Conservation (phyloP, 1,284 basidiomycete species). For the Ustilago esculenta region DNA sequence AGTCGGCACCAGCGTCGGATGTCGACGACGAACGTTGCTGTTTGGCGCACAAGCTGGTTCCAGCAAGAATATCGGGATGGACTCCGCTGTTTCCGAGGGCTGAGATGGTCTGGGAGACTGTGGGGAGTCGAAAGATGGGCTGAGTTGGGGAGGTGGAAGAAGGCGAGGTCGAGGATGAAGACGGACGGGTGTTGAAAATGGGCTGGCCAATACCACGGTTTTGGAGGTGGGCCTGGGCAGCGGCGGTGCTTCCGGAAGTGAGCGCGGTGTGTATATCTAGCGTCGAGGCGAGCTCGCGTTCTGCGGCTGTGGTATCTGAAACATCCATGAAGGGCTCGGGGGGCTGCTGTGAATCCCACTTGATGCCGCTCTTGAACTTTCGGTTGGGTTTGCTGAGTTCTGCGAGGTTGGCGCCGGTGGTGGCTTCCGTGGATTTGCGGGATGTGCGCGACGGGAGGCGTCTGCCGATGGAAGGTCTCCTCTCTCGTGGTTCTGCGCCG, state of each 20-base stretch:
- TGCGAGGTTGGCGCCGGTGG: slow-evolving; percentile 27
- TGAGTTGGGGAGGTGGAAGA: background rate
- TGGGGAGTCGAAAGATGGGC: slow-evolving; percentile 8
- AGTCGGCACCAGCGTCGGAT: background rate
- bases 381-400: slow-evolving; percentile 45
- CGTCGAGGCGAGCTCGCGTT: slow-evolving; percentile 10
- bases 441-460: slow-evolving; percentile 28
- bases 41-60: background rate
- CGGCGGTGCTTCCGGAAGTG: slow-evolving; percentile 48
- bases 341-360: slow-evolving; percentile 35
- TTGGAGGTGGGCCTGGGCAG: slow-evolving; percentile 43
- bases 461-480: slow-evolving; percentile 26
- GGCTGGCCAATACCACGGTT: slow-evolving; percentile 28
- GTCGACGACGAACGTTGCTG: background rate
- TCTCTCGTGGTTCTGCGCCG: background rate
- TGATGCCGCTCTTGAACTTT: slow-evolving; percentile 55
- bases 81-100: slow-evolving; percentile 36
- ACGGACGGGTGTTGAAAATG: slow-evolving; percentile 22
- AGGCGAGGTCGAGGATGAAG: background rate
- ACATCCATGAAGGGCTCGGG: slow-evolving; percentile 53
- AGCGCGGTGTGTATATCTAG: slow-evolving; percentile 16
- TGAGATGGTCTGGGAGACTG: slow-evolving; percentile 33
- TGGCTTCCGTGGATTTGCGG: slow-evolving; percentile 15
- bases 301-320: slow-evolving; percentile 17
- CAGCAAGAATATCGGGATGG: slow-evolving; percentile 29